Evolutionary conservation across 768 basidiomycete genomes (phyloP).

Genomic region (Rhizopogon roseolus): DNA sequence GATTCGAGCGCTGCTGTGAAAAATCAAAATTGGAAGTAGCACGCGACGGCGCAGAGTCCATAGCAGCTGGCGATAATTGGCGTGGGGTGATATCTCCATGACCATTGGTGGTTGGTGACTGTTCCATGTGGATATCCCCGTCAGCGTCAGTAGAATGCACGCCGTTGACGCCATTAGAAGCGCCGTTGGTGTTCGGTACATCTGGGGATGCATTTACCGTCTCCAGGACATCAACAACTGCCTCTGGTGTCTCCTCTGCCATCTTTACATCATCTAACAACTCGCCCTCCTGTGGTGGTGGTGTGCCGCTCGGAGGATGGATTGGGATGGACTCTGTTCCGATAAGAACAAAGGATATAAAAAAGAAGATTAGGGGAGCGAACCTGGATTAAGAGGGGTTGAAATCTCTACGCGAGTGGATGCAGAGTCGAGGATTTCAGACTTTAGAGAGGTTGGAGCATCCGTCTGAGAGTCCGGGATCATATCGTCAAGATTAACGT

Average conservation of each 20-base stretch:
- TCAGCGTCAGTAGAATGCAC: slow-evolving; percentile 16
- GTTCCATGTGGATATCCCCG: slow-evolving; percentile 29
- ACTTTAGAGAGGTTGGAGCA: slow-evolving; percentile 50
- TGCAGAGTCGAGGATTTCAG: slow-evolving; percentile 34
- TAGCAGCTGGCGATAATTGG: slow-evolving; percentile 35
- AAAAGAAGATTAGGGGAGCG: slow-evolving; percentile 18
- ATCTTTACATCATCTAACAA: slow-evolving; percentile 53
- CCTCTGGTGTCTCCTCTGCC: slow-evolving; percentile 36
- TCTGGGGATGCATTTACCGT: slow-evolving; percentile 12
- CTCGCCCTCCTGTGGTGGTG: slow-evolving; percentile 40
- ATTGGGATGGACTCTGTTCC: slow-evolving; percentile 38
- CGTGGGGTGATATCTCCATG: slow-evolving; percentile 22
- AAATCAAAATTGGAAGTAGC: slow-evolving; percentile 27
- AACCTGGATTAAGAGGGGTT: slow-evolving; percentile 49
- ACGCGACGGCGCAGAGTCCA: slow-evolving; percentile 28
- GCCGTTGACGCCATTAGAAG: slow-evolving; percentile 27
- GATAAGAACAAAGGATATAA: slow-evolving; percentile 21
- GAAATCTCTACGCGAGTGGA: slow-evolving; percentile 31
- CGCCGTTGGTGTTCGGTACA: background rate
- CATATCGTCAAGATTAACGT: background rate
- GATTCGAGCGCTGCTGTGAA: slow-evolving; percentile 20
- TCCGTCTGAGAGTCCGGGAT: background rate
- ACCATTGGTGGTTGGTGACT: slow-evolving; percentile 16
- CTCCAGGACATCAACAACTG: slow-evolving; percentile 10
- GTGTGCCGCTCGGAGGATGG: slow-evolving; percentile 41